Evolutionary conservation across 768 basidiomycete species (phyloP).

Genomic region (Termitomyces sp.): DNA sequence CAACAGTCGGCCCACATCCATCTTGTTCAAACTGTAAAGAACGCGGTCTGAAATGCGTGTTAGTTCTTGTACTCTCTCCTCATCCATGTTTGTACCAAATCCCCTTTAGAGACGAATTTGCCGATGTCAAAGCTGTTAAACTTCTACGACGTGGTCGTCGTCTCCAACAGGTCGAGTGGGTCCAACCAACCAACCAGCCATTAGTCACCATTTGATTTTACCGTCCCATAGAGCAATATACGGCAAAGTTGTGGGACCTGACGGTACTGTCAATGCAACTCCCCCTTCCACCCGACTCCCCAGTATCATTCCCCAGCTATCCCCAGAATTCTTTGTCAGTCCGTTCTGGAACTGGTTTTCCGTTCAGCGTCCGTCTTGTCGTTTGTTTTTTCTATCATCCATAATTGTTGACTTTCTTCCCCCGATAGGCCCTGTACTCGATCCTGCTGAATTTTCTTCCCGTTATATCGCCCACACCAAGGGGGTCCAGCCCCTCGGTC

Average conservation of each 20-base stretch:
- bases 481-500: conserved; percentile 55
- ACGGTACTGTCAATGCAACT: conserved; percentile 27
- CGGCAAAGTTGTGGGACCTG: conserved; percentile 54
- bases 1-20: conserved; percentile 37
- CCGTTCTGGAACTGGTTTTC: conserved; percentile 83
- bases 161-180: conserved; percentile 81
- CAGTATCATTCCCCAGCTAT: conserved; percentile 64
- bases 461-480: conserved; percentile 64
- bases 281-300: conserved; percentile 35
- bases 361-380: conserved; percentile 59
- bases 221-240: conserved; percentile 58
- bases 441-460: conserved; percentile 72
- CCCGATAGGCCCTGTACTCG: conserved; percentile 73
- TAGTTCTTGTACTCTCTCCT: conserved; percentile 27
- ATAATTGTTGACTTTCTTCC: not conserved
- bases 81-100: conserved; percentile 1
- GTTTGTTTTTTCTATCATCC: not conserved
- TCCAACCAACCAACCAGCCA: conserved; percentile 10
- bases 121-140: conserved; percentile 87
- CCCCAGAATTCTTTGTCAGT: conserved; percentile 75
- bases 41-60: conserved; percentile 91
- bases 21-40: conserved; percentile 89
- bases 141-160: conserved; percentile 72
- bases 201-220: conserved; percentile 5
- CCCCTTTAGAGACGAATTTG: conserved; percentile 75